These are phyloP conservation scores for Diaporthe longicolla DNA, from an alignment of 2,329 filamentous ascomycete genomes.

Conservation along the genomic window DNA sequence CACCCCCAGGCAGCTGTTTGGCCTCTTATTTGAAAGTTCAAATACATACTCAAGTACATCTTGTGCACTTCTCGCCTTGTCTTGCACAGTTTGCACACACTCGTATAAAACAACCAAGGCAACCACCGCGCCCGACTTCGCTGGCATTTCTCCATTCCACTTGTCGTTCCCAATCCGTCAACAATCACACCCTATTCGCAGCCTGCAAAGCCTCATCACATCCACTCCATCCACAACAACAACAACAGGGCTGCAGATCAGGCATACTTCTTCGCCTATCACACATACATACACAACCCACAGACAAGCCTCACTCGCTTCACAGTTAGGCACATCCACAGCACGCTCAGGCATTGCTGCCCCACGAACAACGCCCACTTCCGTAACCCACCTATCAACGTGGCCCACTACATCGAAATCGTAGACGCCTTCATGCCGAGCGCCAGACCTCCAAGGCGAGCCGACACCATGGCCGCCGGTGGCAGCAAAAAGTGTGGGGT, in stretches of 20 bases:
- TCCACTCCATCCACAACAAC: slow-evolving; percentile 12
- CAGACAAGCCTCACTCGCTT: slow-evolving; percentile 20
- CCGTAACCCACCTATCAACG: slow-evolving; percentile 8
- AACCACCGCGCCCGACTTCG: slow-evolving; percentile 35
- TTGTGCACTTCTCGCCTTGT: slow-evolving; percentile 20
- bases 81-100: slow-evolving; percentile 25
- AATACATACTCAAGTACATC: background rate
- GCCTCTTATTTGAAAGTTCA: slow-evolving; percentile 1
- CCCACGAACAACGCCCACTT: slow-evolving; percentile 3
- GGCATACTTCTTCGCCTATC: slow-evolving; percentile 29
- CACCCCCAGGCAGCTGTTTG: slow-evolving; percentile 38
- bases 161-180: slow-evolving; percentile 9
- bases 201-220: slow-evolving; percentile 36
- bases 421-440: slow-evolving; percentile 29
- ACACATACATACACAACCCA: too few species aligned
- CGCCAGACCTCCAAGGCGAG: slow-evolving; percentile 15
- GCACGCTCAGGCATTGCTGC: slow-evolving; percentile 25
- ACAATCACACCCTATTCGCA: slow-evolving; percentile 21
- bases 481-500: slow-evolving; percentile 23
- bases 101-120: slow-evolving; percentile 38
- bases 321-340: background rate
- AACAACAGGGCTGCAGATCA: slow-evolving; percentile 26
- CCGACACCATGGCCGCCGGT: slow-evolving; percentile 28
- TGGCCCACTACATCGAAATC: slow-evolving; percentile 10
- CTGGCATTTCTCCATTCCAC: slow-evolving; percentile 18